Evolutionary conservation across 2,329 filamentous ascomycete genomes (phyloP).

Genomic region (Diaporthe sp.): DNA sequence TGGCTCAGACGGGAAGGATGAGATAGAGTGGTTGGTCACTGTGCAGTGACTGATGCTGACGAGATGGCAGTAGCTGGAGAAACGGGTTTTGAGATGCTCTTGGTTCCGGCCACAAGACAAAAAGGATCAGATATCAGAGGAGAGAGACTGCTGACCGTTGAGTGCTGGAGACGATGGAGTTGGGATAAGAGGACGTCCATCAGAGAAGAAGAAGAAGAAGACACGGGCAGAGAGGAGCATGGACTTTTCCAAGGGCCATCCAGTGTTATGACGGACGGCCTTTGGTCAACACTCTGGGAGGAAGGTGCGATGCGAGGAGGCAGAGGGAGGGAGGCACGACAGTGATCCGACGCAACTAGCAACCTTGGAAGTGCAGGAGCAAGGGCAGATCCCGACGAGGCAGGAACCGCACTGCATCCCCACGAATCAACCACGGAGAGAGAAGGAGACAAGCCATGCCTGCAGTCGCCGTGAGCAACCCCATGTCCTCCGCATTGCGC

Average conservation of each 20-base stretch:
- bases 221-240: neutral
- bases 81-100: neutral
- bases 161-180: no score
- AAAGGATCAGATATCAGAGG: neutral
- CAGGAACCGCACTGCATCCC: neutral
- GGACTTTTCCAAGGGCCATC: neutral
- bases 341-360: neutral
- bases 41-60: neutral
- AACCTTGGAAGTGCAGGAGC: conserved; percentile 5
- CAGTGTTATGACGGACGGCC: neutral
- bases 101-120: neutral
- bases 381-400: neutral
- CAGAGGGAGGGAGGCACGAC: conserved; percentile 12
- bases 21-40: neutral
- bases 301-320: conserved; percentile 20
- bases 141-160: no score
- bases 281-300: neutral
- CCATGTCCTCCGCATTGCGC: neutral
- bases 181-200: neutral
- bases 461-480: neutral
- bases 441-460: neutral
- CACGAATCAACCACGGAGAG: neutral
- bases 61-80: neutral
- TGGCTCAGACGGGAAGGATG: neutral
- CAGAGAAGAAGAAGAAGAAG: neutral